Evolutionary conservation across 352 stramenopile species (phyloP), one percentile per base, ranked within the genome.

Genomic region (Globisporangium carolinianum): DNA sequence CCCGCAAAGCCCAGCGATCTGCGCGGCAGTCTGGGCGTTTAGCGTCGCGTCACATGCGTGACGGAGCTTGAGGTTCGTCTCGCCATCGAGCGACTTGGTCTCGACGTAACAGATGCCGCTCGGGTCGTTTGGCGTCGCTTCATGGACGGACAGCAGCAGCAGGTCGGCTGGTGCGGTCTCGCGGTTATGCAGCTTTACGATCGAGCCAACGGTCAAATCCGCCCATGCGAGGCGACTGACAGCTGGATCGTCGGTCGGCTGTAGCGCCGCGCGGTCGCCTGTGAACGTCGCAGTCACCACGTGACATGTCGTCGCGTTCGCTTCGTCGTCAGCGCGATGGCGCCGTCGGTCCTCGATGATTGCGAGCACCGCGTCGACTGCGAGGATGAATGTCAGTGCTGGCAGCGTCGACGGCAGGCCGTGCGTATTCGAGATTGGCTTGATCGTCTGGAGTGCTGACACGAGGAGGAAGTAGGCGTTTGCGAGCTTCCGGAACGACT

Each of bases 391-490:
- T 9, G 89, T 54, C 3, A 98, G 75, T 39, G 94, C 86, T 0
- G 87, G 73, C 36, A 96, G 55, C 51, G 87, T 96, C 6, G 89
- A 78, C 1, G 90, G 88, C 7, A 95, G 59, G 0, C 79, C 73
- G 58, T 69, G 68, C 6, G 91, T 96, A 60, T 96, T 97, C 39
- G 70, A 89, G 71, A 97, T 95, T 8, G 49, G 62, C 45, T 48
- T 48, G 45, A 48, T 48, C 15, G 45, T 15, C 45, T n/a, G 5
- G n/a, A 97, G 67, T 35, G 88, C 68, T 6, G 86, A 95, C 12
- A 98, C 86, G 15, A 97, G 68, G 8, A 98, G 63, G 56, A 98
- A 98, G 64, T 98, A 98, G 18, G 90, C 79, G 61, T 98, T 98
- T 48, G 91, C 91, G 50, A 97, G 69, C 58, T 88, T 91, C 17